These are phyloP conservation scores for Macrocystidia cucumis DNA, from an alignment of 1,284 basidiomycete genomes.

Conservation along the genomic window DNA sequence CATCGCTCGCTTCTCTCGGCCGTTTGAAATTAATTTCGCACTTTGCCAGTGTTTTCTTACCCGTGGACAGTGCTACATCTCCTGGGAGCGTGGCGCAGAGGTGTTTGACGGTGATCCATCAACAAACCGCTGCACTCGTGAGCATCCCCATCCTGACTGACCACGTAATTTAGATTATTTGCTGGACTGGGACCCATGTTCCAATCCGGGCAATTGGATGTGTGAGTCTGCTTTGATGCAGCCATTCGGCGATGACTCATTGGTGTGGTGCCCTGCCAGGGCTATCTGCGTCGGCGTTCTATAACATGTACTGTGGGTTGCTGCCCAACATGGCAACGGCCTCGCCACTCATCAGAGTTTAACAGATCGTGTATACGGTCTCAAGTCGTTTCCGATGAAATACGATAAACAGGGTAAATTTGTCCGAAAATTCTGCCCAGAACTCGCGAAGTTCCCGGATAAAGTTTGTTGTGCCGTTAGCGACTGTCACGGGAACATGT, in stretches of 20 bases:
- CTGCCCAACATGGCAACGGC: too few relatives aligned
- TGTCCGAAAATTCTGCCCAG: conserved; percentile 19
- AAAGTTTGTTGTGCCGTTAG: conserved; percentile 14
- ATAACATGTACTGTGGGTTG: conserved; percentile 21
- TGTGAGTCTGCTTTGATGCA: conserved; percentile 11
- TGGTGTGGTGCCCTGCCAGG: conserved; percentile 9
- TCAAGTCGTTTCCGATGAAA: conserved; percentile 13
- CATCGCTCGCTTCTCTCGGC: too few relatives aligned
- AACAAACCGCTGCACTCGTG: conserved; percentile 5
- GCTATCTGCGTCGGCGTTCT: conserved; percentile 18
- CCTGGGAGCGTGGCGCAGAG: conserved; percentile 46
- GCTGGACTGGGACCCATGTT: conserved; percentile 15
- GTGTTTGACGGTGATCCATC: conserved; percentile 31
- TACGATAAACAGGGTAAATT: conserved; percentile 15
- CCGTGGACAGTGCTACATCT: conserved; percentile 45
- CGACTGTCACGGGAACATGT: not conserved
- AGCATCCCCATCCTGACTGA: conserved; percentile 6
- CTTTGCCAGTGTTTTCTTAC: conserved; percentile 33
- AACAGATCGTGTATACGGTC: conserved; percentile 12
- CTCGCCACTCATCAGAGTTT: too few relatives aligned
- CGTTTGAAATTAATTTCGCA: conserved; percentile 3
- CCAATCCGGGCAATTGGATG: conserved; percentile 20
- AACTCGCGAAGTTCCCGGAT: conserved; percentile 16
- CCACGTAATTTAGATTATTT: conserved; percentile 11
- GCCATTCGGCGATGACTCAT: conserved; percentile 4